Evolutionary conservation across 2,329 filamentous ascomycete genomes (phyloP), one percentile per base, ranked within the genome.

Genomic region (Microcyclospora tardicrescens): DNA sequence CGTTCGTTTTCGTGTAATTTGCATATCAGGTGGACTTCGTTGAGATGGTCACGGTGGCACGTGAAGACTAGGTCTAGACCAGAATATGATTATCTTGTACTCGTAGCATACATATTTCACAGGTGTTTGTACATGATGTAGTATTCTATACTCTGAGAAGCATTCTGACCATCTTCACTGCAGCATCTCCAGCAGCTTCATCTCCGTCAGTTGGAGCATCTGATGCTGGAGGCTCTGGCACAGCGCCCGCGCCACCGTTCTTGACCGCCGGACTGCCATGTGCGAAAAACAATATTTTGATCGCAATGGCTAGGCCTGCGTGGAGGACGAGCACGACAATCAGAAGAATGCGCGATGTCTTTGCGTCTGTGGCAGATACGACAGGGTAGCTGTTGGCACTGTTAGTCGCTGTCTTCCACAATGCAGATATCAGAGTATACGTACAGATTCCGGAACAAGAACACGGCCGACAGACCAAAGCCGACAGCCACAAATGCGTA

Each of bases 281-380:
- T 50, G 86, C 87, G 64, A 98, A 98, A 72, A 96, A 96, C 19
- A 96, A 66, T 42, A 95, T 80, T 72, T 96, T 96, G 64, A 98
- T 96, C 4, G 89, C 84, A 53, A 96, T 75, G 1, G 89, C 77
- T 49, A 98, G 69, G n/a, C 81, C 91, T 19, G 86, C 79, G 64
- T 98, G 91, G 45, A 96, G 68, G 24, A 75, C 72, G 24, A 96
- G 73, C 16, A 98, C 87, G 15, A 89, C 67, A 37, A 96, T 68
- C 43, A 98, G 70, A 45, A 98, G 64, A 15, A 85, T 71, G 72
- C 93, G 93, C 63, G 84, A 91, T 16, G 84, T 86, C 68, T 94
- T 85, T 45, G 79, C 78, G 61, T 96, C 91, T 28, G 87, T 95
- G 34, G 89, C 87, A 60, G 79, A 91, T 44, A 98, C 74, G 13